Base-by-base conservation (phyloP, 164 flowering plant species). In the Stephania cephalantha region DNA sequence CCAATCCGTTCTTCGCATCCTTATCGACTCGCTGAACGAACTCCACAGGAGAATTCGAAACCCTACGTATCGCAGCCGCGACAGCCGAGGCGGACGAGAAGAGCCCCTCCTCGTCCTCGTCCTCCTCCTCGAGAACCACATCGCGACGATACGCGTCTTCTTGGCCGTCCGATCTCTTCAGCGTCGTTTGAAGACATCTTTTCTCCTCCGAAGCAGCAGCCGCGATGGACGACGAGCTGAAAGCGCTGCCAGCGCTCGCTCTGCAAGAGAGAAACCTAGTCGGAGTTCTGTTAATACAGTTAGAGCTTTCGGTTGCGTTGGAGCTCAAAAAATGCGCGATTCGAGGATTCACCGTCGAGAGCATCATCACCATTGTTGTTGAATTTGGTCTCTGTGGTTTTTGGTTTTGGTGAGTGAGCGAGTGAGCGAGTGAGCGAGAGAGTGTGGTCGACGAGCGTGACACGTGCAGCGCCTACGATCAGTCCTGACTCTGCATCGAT, bases 61-160 rank as follows among this genome's bases (percentile, higher is more conserved):
- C 88, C 68, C 67, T 82, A 44, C 89, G 88, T 29, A 94, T 89
- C 31, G 89, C 91, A 6, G 90, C 83, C 0, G 90, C 89, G 8
- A 90, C 76, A 0, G 98, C 96, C 18, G 92, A 76, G 68, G 97
- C 93, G 2, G 94, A 94, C 29, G 94, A 10, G 1, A 85, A 85
- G 83, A 86, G 48, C n/a, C 69, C 45, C 65, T 74, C 74, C 6
- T 79, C 83, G 1, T 74, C 74, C 6, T 79, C 83, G 1, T 35
- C 42, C 42, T 35, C 3, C 1, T 75, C 85, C 46, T 73, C 78
- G 35, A 72, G 22, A 46, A 66, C 71, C 20, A 82, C 86, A 35
- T 35, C 42, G 67, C 80, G 83, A 68, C 73, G 85, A 67, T 83
- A 77, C 13, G 71, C 35, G 35, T 58, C 74, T 35, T 35, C 42